Evolutionary conservation across 1,139 yeast species (phyloP).

Genomic region (Pichia sp.): DNA sequence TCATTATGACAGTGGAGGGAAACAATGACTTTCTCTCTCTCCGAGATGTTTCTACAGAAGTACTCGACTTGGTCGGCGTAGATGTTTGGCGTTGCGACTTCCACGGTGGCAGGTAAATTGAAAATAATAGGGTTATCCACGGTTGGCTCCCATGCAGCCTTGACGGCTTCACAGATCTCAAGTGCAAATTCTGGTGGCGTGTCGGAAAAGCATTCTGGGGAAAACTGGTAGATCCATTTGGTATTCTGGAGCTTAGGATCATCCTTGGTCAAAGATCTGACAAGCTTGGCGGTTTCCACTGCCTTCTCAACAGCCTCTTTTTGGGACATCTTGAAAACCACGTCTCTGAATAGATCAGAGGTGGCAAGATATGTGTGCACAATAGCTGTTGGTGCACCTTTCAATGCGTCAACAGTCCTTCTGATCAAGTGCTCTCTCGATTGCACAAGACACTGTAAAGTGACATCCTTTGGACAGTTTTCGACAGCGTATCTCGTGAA

Average conservation of each 20-base stretch:
- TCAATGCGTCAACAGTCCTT: conserved; percentile 83
- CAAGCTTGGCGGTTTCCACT: conserved; percentile 75
- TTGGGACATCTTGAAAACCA: conserved; percentile 82
- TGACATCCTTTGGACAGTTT: conserved; percentile 87
- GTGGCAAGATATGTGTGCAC: conserved; percentile 91
- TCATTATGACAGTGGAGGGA: conserved; percentile 96
- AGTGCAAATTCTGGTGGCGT: conserved; percentile 82
- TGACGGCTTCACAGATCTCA: conserved; percentile 91
- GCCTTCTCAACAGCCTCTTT: conserved; percentile 80
- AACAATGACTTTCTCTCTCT: conserved; percentile 81
- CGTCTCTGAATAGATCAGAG: conserved; percentile 84
- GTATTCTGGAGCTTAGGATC: conserved; percentile 71
- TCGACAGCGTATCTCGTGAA: conserved; percentile 91
- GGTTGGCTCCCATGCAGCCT: conserved; percentile 91
- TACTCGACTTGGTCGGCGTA: conserved; percentile 97
- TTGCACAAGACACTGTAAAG: conserved; percentile 87
- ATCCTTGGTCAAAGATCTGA: conserved; percentile 82
- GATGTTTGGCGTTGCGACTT: conserved; percentile 87
- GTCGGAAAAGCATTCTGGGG: conserved; percentile 93
- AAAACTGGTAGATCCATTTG: conserved; percentile 85
- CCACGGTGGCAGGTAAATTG: conserved; percentile 97
- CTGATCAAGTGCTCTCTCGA: conserved; percentile 86
- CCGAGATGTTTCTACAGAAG: conserved; percentile 70
- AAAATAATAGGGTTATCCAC: conserved; percentile 82
- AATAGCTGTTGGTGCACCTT: conserved; percentile 87